Evolutionary conservation across 164 flowering plant species (phyloP).

Genomic region (Chloranthus sessilifolius): DNA sequence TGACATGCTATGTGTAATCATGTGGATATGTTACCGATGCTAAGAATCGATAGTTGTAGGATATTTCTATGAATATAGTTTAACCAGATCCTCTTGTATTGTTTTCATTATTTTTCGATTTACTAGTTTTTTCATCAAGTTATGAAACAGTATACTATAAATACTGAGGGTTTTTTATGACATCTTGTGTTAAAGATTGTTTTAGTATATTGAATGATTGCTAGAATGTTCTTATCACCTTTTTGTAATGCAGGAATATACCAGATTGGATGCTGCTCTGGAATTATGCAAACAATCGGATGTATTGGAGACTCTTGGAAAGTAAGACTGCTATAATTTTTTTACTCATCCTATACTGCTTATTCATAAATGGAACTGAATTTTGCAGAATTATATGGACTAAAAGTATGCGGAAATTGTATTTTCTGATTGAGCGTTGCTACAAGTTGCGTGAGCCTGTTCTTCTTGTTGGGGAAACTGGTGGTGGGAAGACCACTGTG

Average conservation of each 20-base stretch:
- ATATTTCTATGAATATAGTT: too few relatives aligned
- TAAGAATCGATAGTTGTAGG: too few relatives aligned
- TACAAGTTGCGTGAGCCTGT: conserved; percentile 82
- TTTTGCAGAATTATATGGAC: conserved; percentile 66
- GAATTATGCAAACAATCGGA: conserved; percentile 5
- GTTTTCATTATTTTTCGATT: too few relatives aligned
- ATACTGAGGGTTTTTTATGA: too few relatives aligned
- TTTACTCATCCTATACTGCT: not conserved
- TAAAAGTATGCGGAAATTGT: conserved; percentile 69
- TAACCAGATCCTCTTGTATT: too few relatives aligned
- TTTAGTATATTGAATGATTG: too few relatives aligned
- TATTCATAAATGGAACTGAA: not conserved
- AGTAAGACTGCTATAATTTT: conserved; percentile 30
- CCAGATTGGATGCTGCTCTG: conserved; percentile 7
- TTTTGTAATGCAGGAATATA: conserved; percentile 28
- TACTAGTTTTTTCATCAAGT: too few relatives aligned
- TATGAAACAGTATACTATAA: too few relatives aligned
- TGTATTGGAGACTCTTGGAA: conserved; percentile 22
- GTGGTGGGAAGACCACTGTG: conserved; percentile 96
- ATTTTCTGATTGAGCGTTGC: conserved; percentile 79
- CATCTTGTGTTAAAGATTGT: too few relatives aligned
- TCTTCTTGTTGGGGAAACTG: conserved; percentile 98
- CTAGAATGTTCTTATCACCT: too few relatives aligned
- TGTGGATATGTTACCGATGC: too few relatives aligned
- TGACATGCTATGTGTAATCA: too few relatives aligned